Evolutionary conservation across 2,329 filamentous ascomycete genomes (phyloP), one percentile per base, ranked within the genome.

Genomic region (Trichoderma atrobrunneum): DNA sequence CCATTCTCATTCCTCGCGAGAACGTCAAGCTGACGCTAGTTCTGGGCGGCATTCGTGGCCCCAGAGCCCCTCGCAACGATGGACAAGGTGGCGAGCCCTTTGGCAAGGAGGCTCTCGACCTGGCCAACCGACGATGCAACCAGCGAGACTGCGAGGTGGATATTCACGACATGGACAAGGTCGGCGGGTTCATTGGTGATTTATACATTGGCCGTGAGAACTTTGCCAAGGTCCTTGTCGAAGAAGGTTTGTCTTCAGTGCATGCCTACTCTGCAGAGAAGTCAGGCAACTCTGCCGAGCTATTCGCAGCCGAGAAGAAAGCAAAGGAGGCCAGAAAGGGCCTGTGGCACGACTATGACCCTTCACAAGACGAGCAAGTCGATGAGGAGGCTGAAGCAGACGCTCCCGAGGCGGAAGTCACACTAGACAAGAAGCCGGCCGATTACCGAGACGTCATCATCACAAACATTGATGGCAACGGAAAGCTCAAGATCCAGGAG

Each of bases 131-230:
- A 78, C 90, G 95, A 72, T 94, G 92, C 84, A 92, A 94, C 85
- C 96, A 99, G 85, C 91, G 96, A 70, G 96, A 99, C 81, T 95
- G 96, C 63, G 95, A 98, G 82, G 93, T 99, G 72, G 95, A 99
- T 77, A 92, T 99, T 24, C 91, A 97, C 81, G 94, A 95, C 78
- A 93, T 94, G 76, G 96, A 99, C 87, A 98, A 98, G 86, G 91
- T 96, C 30, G 96, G 96, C 77, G 96, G 96, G 48, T 99, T 99
- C 85, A 98, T 99, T 76, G 96, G 96, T 70, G 93, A 94, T 16
- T 87, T 99, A 28, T 98, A 94, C 81, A 89, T 99, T 81, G 95
- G 94, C 85, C 93, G 95, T 68, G 95, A 98, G 83, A 98, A 93
- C 85, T 97, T 99, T 79, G 93, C 95, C 78, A 98, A 97, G 86